A percentile compares a stretch with the other conserved stretches of the same genome.
Evolutionary conservation across 2,329 filamentous ascomycete genomes (phyloP).

Genomic region (Colletotrichum sp.): DNA sequence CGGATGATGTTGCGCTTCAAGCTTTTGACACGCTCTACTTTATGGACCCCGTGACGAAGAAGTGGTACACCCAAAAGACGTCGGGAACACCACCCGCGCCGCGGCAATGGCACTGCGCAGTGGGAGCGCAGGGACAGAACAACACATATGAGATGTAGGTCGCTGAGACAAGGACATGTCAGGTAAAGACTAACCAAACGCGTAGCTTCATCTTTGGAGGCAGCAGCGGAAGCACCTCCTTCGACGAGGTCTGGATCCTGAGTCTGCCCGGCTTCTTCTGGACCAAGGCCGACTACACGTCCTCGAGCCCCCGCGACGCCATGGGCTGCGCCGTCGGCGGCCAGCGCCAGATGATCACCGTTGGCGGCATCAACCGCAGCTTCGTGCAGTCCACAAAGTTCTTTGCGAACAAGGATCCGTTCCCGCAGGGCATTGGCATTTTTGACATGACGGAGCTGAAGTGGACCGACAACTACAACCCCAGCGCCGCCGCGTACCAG

Average conservation of each 20-base stretch:
- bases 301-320: constrained; percentile 1
- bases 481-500: constrained; percentile 13
- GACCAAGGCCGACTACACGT: constrained; percentile 16
- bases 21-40: constrained; percentile 15
- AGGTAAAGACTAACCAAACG: neutral
- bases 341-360: constrained; percentile 21
- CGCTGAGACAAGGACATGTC: too few species aligned
- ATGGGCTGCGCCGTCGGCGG: constrained; percentile 16
- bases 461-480: constrained; percentile 18
- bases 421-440: constrained; percentile 18
- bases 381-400: neutral
- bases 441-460: constrained; percentile 19
- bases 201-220: constrained; percentile 22
- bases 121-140: constrained; percentile 8
- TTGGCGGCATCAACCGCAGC: constrained; percentile 10
- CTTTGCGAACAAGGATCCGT: constrained; percentile 6
- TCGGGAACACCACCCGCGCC: constrained; percentile 11
- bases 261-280: constrained; percentile 23
- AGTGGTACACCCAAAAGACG: constrained; percentile 20
- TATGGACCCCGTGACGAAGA: constrained; percentile 19
- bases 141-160: constrained; percentile 23
- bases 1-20: neutral
- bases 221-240: neutral
- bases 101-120: constrained; percentile 15
- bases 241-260: constrained; percentile 19